These are phyloP conservation scores for Candida anutae DNA, from an alignment of 1,139 yeast genomes.

Conservation along the genomic window DNA sequence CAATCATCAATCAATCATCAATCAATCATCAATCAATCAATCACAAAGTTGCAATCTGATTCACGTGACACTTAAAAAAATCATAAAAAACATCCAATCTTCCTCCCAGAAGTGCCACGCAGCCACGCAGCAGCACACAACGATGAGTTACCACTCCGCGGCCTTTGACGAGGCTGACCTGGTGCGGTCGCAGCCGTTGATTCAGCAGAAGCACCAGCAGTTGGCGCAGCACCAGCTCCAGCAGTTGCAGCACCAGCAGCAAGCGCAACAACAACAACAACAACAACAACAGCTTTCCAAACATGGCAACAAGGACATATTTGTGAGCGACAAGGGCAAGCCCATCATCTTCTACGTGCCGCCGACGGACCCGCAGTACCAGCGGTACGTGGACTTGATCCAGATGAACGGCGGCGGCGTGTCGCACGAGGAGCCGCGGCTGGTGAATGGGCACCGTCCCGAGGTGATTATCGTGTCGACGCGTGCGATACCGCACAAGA, in stretches of 20 bases:
- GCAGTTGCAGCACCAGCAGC: not conserved
- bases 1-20: no score
- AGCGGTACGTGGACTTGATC: constrained; percentile 15
- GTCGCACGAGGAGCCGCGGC: constrained; percentile 14
- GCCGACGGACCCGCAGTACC: constrained; percentile 14
- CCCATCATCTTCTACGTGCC: constrained; percentile 19
- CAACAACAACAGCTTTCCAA: constrained; percentile 1
- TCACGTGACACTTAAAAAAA: constrained; percentile 5
- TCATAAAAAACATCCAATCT: constrained; percentile 7
- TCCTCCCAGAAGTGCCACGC: constrained; percentile 3
- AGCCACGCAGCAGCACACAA: constrained; percentile 1
- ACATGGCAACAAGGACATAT: not conserved
- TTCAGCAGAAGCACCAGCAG: not conserved
- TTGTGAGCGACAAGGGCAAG: not conserved
- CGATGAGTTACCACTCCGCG: constrained; percentile 2
- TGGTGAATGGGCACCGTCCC: constrained; percentile 1
- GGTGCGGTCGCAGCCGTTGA: no score
- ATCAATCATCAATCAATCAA: no score
- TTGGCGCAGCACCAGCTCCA: not conserved
- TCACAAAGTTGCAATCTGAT: no score
- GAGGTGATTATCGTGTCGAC: constrained; percentile 6
- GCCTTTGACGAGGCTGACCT: not conserved
- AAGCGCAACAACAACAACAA: not conserved
- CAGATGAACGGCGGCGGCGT: constrained; percentile 26
- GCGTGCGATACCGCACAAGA: constrained; percentile 6